phyloP scores from a whole-genome alignment of 345 rosid genomes.

The Erysimum cheiranthoides region DNA sequence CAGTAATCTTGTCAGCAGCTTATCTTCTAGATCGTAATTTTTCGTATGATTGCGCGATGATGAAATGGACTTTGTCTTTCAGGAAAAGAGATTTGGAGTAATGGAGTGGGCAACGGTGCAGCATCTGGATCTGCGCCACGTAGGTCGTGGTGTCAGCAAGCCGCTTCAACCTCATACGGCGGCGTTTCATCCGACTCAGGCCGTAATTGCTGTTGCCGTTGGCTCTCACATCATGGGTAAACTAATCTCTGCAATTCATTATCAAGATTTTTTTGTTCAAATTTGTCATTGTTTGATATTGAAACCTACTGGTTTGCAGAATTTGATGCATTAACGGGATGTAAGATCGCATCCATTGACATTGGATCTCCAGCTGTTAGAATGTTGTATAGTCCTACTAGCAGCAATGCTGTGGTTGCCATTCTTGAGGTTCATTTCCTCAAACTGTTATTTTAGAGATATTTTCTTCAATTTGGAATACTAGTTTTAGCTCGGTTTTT shows the following conservation, averaged over 20 bases:
- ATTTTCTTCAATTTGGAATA: not conserved
- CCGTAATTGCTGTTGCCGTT: constrained; percentile 75
- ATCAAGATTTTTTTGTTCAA: not conserved
- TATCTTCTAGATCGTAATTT: constrained; percentile 16
- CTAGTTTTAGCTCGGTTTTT: not conserved
- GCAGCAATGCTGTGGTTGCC: constrained; percentile 80
- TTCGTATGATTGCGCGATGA: not conserved
- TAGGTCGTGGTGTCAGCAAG: constrained; percentile 70
- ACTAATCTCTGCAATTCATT: not conserved
- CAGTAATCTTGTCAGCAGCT: constrained; percentile 18
- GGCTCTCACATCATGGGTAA: constrained; percentile 80
- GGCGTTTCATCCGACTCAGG: constrained; percentile 85
- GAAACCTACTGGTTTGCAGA: constrained; percentile 52
- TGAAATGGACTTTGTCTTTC: not conserved
- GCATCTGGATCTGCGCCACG: constrained; percentile 92
- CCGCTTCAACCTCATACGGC: constrained; percentile 93
- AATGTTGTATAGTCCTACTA: constrained; percentile 85
- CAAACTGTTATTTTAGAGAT: not conserved
- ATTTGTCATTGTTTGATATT: constrained; percentile 18
- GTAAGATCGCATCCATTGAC: constrained; percentile 79
- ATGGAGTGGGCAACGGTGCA: constrained; percentile 99
- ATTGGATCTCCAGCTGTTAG: constrained; percentile 84
- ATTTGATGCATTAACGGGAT: constrained; percentile 90
- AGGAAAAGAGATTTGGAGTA: constrained; percentile 23
- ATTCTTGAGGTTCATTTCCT: constrained; percentile 71